Base-by-base conservation (phyloP, 1,284 basidiomycete species). In the Vanrija sp. region DNA sequence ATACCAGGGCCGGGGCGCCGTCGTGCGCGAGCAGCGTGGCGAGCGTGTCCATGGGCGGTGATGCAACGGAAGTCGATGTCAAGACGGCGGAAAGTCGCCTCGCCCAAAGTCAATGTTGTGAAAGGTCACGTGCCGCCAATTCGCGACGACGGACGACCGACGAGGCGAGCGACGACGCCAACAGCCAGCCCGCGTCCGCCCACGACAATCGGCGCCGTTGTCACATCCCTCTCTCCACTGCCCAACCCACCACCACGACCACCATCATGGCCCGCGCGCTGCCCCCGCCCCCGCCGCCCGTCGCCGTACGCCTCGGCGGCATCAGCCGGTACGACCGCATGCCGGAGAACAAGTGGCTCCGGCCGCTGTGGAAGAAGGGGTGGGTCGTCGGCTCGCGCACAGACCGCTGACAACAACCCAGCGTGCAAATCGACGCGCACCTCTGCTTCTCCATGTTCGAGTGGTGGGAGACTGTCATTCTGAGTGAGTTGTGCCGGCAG, bases 1-100 rank as follows among this genome's bases (percentile, higher is more conserved):
- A 86, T 57, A 89, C 80, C 70, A 89, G 89, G 0, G 84, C 79
- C 3, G 86, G 85, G 3, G 85, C 80, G 52, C 74, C 57, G 2
- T 64, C 53, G 77, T 3, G 78, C 72, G 80, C 78, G 10, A 86
- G 71, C 10, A 87, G 79, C 2, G 78, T 73, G 2, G 74, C 72
- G 43, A 86, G 64, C 26, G 55, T 55, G n/a, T 62, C 59, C 51
- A 65, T 61, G 3, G 10, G 34, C 4, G n/a, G 47, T 40, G 38
- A 28, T 6, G 38, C 46, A 34, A 48, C 18, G 21, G 12, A 34
- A 34, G 34, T 34, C 34, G 34, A 15, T n/a, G 9, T 8, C 1
- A 14, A 8, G 28, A 1, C 28, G 28, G 28, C 21, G 3, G 21
- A 23, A 23, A 23, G 21, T 23, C 21, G 21, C 21, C 21, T 23